Percentiles rank a stretch among this genome's conserved stretches.
These are phyloP conservation scores for Phytophthora uliginosa DNA, from an alignment of 352 stramenopile genomes.

Conservation along the genomic window DNA sequence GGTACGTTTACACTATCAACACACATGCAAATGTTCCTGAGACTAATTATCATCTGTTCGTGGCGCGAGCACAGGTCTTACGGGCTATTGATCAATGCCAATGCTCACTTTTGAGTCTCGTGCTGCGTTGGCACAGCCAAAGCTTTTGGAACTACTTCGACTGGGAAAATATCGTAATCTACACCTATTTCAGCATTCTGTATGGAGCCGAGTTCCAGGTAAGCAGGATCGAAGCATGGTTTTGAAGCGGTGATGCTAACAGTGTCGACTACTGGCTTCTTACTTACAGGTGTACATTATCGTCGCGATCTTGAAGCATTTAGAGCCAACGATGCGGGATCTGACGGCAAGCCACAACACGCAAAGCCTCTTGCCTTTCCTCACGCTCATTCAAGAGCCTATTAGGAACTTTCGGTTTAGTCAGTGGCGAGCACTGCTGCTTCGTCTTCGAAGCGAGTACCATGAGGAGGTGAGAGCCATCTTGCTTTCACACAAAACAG, in stretches of 20 bases:
- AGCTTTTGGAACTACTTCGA: conserved; percentile 81
- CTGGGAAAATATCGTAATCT: conserved; percentile 68
- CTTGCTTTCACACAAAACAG: conserved; percentile 21
- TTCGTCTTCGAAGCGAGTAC: conserved; percentile 62
- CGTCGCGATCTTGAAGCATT: conserved; percentile 55
- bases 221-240: not conserved
- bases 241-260: not conserved
- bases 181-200: conserved; percentile 61
- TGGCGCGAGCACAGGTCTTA: conserved; percentile 44
- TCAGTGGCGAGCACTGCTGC: conserved; percentile 47
- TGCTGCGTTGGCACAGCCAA: conserved; percentile 64
- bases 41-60: conserved; percentile 9
- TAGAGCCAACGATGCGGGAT: conserved; percentile 51
- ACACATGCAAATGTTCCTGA: not conserved
- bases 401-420: conserved; percentile 62
- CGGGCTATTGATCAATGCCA: conserved; percentile 50
- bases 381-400: conserved; percentile 46
- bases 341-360: conserved; percentile 37
- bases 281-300: conserved; percentile 61
- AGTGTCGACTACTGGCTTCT: not conserved
- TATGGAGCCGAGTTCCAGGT: conserved; percentile 76
- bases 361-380: conserved; percentile 42
- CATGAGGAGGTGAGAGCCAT: conserved; percentile 44
- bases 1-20: conserved; percentile 30
- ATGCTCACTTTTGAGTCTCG: conserved; percentile 56